Conservation (phyloP, 2,329 filamentous ascomycete genomes). For the Aspergillus puulaauensis region DNA sequence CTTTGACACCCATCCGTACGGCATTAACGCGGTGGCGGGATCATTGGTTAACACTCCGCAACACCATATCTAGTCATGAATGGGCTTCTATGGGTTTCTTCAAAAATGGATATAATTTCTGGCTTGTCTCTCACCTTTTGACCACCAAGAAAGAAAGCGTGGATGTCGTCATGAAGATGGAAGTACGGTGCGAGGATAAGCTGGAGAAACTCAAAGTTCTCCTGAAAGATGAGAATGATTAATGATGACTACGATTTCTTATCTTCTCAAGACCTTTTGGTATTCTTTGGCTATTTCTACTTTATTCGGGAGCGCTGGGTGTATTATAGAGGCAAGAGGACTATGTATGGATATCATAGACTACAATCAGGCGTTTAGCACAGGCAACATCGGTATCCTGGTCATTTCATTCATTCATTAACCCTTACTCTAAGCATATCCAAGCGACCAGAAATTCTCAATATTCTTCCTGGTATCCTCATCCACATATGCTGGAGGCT, state of each 20-base stretch:
- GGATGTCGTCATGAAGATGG: conserved; percentile 46
- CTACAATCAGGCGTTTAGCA: background rate
- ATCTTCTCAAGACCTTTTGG: background rate
- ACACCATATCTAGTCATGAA: conserved; percentile 31
- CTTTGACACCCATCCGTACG: conserved; percentile 31
- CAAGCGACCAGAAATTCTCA: conserved; percentile 49
- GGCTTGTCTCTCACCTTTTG: conserved; percentile 43
- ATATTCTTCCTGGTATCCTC: conserved; percentile 50
- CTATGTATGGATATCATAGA: background rate
- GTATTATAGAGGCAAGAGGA: background rate
- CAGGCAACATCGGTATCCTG: background rate
- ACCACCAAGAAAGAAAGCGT: conserved; percentile 43
- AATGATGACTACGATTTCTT: conserved; percentile 5
- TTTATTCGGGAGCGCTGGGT: background rate
- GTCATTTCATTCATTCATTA: background rate
- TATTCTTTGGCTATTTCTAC: background rate
- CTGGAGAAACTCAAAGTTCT: conserved; percentile 42
- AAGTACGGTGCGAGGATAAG: conserved; percentile 47
- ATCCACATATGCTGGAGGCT: conserved; percentile 49
- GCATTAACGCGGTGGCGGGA: conserved; percentile 41
- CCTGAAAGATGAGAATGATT: conserved; percentile 36
- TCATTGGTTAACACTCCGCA: conserved; percentile 36
- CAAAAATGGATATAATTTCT: conserved; percentile 44
- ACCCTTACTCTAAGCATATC: conserved; percentile 41
- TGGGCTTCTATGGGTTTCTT: conserved; percentile 45